Conservation (phyloP, 257 asterid species). For the Nicotiana otophora region DNA sequence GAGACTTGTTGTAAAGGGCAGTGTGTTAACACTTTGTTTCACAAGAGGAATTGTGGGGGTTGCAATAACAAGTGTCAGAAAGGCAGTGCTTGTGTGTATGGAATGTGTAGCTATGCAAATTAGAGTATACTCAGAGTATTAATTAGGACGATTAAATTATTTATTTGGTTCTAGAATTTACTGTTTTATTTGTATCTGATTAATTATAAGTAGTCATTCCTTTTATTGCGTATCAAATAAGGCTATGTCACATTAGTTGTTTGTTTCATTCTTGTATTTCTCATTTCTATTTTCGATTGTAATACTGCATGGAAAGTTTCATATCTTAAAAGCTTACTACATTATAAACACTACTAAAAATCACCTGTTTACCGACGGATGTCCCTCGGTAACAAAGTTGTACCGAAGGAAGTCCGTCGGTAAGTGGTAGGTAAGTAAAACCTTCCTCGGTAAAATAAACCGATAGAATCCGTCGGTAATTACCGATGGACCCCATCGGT, state of each 20-base stretch:
- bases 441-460: too few species aligned
- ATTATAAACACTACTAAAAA: too few species aligned
- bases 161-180: not conserved
- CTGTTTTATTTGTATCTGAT: not conserved
- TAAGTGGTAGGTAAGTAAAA: too few species aligned
- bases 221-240: not conserved
- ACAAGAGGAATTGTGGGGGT: slow-evolving; percentile 58
- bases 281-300: not conserved
- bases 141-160: not conserved
- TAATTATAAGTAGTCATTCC: not conserved
- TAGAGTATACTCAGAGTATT: not conserved
- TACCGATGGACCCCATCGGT: too few species aligned
- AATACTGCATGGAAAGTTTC: not conserved
- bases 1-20: slow-evolving; percentile 66
- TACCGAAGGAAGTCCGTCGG: too few species aligned
- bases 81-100: slow-evolving; percentile 40
- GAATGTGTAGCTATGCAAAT: slow-evolving; percentile 63
- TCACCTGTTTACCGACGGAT: too few species aligned
- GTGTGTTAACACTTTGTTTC: slow-evolving; percentile 39
- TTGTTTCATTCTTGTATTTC: not conserved
- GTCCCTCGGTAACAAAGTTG: too few species aligned
- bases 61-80: slow-evolving; percentile 46
- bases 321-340: not conserved
- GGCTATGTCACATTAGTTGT: not conserved
- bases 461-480: too few species aligned